Evolutionary conservation across 2,329 filamentous ascomycete genomes (phyloP).

Genomic region (Fusarium bulbicola): DNA sequence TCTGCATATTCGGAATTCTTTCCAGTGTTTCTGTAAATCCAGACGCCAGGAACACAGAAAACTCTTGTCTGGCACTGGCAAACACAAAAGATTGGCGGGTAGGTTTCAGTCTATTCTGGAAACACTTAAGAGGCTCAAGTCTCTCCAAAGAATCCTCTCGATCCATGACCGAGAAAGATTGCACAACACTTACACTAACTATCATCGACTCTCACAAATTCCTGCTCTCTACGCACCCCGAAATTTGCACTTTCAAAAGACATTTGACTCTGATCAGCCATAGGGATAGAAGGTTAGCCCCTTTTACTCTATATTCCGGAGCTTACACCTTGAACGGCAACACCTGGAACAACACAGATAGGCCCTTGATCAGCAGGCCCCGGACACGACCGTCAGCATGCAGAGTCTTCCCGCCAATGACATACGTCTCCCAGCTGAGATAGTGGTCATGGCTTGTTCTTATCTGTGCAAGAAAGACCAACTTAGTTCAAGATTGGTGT

Average conservation of each 20-base stretch:
- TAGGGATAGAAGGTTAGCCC: not conserved
- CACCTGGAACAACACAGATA: no score
- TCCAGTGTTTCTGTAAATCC: not conserved
- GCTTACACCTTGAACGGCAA: no score
- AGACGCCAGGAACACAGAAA: accelerated
- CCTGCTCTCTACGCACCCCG: no score
- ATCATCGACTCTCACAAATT: not conserved
- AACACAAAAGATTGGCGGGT: accelerated
- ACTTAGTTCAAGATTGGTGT: constrained; percentile 41
- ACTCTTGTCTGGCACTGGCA: not conserved
- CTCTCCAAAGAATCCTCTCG: not conserved
- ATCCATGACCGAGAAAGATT: not conserved
- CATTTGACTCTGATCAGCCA: not conserved
- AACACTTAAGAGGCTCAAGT: not conserved
- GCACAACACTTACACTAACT: accelerated
- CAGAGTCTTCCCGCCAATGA: accelerated
- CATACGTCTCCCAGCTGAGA: not conserved
- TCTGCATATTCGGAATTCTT: not conserved
- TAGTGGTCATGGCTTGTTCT: not conserved
- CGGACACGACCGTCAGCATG: not conserved
- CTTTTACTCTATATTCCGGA: accelerated
- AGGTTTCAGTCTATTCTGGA: accelerated
- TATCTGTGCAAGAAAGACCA: not conserved
- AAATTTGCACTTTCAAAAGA: no score
- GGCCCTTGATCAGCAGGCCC: accelerated